Evolutionary conservation across 2,329 filamentous ascomycete species (phyloP), one percentile per base, ranked within the genome.

Genomic region (Exophiala mesophila): DNA sequence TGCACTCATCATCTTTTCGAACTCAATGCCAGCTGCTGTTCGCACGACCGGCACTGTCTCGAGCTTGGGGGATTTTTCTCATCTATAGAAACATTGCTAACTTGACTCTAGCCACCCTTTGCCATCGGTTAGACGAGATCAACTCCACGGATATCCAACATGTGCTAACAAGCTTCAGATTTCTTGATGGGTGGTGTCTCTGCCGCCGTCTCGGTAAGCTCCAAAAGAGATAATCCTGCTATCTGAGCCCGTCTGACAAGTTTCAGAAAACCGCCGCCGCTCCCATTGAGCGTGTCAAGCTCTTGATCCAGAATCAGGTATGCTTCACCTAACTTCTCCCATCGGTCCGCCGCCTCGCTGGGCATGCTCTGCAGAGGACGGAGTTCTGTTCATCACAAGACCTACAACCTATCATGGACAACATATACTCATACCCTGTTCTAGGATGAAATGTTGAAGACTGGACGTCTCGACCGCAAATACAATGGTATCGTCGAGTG

Each of bases 161-260:
- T 40, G 19, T 37, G 24, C 38, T 49, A 55, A 64, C 94, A 83
- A 86, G 87, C 71, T 97, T 97, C 80, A 68, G 90, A 97, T 78
- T 97, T 97, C 82, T 70, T 97, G 82, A 97, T 98, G 92, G 92
- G 92, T 85, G 92, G 92, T 96, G 85, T 98, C 63, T 96, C 92
- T 68, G 92, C 92, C 74, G 92, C 92, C 74, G 89, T 98, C 84
- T 98, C 92, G 71, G 53, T 55, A 44, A 47, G 53, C 42, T 28
- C 5, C 16, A 21, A 18, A 13, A 3, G 9, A 16, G 20, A 8
- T 10, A 13, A 15, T 45, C 28, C 29, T 12, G 36, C 20, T 9
- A 40, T 3, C 28, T 24, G 30, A 13, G 23, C 30, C 18, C 13
- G 20, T 19, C 53, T 55, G 37, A 55, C 46, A 39, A 23, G 5